Evolutionary conservation across 129 eudicot species (phyloP).

Genomic region (Oenanthe sinensis): DNA sequence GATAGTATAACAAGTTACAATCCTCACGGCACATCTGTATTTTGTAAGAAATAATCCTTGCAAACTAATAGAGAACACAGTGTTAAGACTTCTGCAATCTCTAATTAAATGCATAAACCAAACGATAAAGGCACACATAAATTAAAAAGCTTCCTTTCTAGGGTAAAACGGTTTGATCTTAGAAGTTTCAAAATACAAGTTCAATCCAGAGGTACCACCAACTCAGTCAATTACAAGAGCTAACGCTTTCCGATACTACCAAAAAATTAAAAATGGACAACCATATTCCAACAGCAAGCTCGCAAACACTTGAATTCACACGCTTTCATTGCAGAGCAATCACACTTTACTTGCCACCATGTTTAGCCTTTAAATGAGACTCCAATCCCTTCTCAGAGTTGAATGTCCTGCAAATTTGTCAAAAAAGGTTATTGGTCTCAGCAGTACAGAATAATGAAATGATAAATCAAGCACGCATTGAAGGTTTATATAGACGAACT

Average conservation of each 20-base stretch:
- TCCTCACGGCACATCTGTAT: too few relatives aligned
- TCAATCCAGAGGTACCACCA: neutral
- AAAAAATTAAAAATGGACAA: neutral
- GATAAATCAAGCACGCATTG: neutral
- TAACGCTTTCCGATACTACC: neutral
- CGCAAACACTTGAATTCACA: neutral
- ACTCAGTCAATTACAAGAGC: neutral
- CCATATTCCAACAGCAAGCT: neutral
- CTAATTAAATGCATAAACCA: neutral
- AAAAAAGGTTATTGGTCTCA: neutral
- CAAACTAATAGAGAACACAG: too few relatives aligned
- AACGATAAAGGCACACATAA: neutral
- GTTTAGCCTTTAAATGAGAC: constrained; percentile 28
- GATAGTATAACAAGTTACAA: too few relatives aligned
- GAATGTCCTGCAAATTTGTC: constrained; percentile 13
- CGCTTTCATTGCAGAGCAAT: neutral
- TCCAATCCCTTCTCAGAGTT: constrained; percentile 18
- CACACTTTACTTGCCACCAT: constrained; percentile 16
- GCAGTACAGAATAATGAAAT: neutral
- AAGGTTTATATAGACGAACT: neutral
- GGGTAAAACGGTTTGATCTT: neutral
- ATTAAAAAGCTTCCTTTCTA: neutral
- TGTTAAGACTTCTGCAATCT: neutral
- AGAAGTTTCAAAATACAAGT: neutral
- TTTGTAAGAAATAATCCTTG: too few relatives aligned